Conservation (phyloP, 1,284 basidiomycete genomes). For the Spongispora temasekensis region DNA sequence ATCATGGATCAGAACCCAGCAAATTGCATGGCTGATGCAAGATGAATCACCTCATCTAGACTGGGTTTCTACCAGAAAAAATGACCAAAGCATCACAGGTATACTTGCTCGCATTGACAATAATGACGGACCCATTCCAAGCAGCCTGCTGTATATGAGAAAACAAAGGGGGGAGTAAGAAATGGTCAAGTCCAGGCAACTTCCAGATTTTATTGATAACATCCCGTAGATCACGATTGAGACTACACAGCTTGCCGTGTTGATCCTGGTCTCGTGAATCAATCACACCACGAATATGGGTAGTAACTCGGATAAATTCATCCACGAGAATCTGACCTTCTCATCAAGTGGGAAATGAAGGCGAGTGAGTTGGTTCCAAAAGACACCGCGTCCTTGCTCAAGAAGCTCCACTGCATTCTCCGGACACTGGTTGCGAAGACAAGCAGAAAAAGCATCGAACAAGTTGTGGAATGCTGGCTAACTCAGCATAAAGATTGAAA, state of each 20-base stretch:
- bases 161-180: slow-evolving; percentile 1
- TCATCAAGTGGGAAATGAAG: slow-evolving; percentile 5
- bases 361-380: not conserved
- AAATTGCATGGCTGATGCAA: too few species aligned
- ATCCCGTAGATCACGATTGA: not conserved
- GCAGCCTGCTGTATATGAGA: not conserved
- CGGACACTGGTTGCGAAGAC: not conserved
- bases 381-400: not conserved
- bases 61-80: too few species aligned
- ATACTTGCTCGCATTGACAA: slow-evolving; percentile 3
- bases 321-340: too few species aligned
- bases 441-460: not conserved
- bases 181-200: slow-evolving; percentile 4
- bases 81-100: not conserved
- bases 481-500: not conserved
- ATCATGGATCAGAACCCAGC: too few species aligned
- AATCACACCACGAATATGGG: too few species aligned
- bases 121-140: not conserved
- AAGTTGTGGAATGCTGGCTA: not conserved
- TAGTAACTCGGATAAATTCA: too few species aligned
- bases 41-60: too few species aligned
- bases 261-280: too few species aligned
- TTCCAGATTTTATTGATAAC: slow-evolving; percentile 2
- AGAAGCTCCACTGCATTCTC: not conserved
- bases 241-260: not conserved